These are phyloP conservation scores for Malus asiatica DNA, from an alignment of 306 rosid genomes.

Conservation along the genomic window DNA sequence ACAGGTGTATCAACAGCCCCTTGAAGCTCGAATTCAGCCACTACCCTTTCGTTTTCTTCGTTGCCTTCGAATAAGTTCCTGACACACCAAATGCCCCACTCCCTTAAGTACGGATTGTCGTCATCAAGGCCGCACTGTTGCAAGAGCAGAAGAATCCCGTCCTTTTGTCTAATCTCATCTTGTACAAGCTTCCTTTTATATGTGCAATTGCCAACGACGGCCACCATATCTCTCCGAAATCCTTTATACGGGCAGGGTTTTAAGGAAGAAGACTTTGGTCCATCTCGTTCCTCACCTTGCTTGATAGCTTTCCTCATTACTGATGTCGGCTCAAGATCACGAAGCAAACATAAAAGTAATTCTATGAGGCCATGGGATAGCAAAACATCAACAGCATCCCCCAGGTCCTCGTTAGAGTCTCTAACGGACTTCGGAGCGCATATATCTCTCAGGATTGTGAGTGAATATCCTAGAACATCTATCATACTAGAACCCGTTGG, in stretches of 20 bases:
- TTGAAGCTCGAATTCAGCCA: constrained; percentile 64
- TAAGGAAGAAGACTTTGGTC: constrained; percentile 7
- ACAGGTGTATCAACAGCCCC: constrained; percentile 63
- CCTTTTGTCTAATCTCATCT: constrained; percentile 46
- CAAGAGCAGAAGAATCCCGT: constrained; percentile 60
- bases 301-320: constrained; percentile 45
- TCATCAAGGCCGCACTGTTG: constrained; percentile 84
- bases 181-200: constrained; percentile 57
- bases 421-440: constrained; percentile 41
- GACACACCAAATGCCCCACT: constrained; percentile 77
- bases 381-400: constrained; percentile 39
- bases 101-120: constrained; percentile 76
- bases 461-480: constrained; percentile 68
- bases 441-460: constrained; percentile 60
- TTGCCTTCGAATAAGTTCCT: constrained; percentile 72
- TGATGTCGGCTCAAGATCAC: constrained; percentile 69
- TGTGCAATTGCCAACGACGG: constrained; percentile 59
- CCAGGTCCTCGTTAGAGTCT: constrained; percentile 17
- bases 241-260: constrained; percentile 65
- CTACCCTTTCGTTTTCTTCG: constrained; percentile 56
- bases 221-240: constrained; percentile 67
- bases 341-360: constrained; percentile 46
- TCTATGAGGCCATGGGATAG: constrained; percentile 48
- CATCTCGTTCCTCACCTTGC: constrained; percentile 32
- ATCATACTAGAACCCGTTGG: constrained; percentile 46